A percentile compares a stretch with the other conserved stretches of the same genome.
Conservation (phyloP, 208 protist genomes). For the Leishmania lainsoni region DNA sequence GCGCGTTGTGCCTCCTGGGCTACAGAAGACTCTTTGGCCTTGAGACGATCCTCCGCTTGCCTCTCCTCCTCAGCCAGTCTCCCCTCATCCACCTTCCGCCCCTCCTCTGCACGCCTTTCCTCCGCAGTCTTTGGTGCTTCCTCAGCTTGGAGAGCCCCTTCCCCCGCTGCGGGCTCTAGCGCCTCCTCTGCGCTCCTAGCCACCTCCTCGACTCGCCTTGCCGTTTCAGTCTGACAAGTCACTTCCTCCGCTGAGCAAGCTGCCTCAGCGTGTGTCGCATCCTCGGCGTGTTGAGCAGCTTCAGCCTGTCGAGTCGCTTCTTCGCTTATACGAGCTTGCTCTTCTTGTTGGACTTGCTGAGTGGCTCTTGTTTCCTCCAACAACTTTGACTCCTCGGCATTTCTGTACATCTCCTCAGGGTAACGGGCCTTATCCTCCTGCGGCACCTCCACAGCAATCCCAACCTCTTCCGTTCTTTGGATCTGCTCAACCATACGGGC, state of each 20-base stretch:
- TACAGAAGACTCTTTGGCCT: neutral
- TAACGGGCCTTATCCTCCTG: neutral
- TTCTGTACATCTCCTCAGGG: neutral
- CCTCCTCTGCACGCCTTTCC: neutral
- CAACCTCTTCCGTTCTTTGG: neutral
- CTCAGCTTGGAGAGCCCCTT: neutral
- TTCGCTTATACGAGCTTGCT: slow-evolving; percentile 1
- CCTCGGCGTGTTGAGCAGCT: neutral
- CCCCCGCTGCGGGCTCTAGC: neutral
- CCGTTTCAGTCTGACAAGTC: neutral
- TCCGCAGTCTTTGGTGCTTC: neutral
- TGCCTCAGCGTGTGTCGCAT: neutral
- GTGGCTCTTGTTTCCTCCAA: neutral
- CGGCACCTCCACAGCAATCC: neutral
- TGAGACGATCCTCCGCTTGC: slow-evolving; percentile 1
- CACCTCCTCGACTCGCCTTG: slow-evolving; percentile 3
- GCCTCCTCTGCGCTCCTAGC: neutral
- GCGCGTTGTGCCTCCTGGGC: slow-evolving; percentile 4
- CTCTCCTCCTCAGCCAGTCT: neutral
- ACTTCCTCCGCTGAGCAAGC: neutral
- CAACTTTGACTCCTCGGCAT: neutral
- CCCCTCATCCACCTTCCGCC: neutral
- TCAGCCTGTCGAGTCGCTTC: slow-evolving; percentile 5
- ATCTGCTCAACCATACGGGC: neutral
- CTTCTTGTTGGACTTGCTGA: neutral